These are phyloP conservation scores for Taxillus chinensis DNA, from an alignment of 164 flowering plant species.

Conservation along the genomic window DNA sequence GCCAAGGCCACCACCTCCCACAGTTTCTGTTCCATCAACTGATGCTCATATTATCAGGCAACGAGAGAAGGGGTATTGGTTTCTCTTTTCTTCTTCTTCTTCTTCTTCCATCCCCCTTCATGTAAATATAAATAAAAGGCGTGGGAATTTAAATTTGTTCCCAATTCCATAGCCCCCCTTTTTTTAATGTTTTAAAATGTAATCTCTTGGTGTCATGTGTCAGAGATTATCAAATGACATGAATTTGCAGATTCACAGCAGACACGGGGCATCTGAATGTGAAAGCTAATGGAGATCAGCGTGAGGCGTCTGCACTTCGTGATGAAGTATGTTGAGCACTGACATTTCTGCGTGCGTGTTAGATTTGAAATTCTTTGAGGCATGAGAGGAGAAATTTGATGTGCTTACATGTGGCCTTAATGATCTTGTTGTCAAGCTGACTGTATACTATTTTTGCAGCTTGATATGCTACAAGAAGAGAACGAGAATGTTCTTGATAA, in stretches of 20 bases:
- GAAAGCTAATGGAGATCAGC: slow-evolving; percentile 44
- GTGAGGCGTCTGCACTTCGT: slow-evolving; percentile 71
- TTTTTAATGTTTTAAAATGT: no score
- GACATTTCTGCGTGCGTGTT: not conserved
- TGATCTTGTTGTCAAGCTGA: not conserved
- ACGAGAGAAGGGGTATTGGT: slow-evolving; percentile 32
- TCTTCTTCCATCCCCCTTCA: no score
- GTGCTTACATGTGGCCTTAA: not conserved
- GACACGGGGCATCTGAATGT: slow-evolving; percentile 28
- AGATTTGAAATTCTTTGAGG: not conserved
- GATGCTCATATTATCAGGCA: slow-evolving; percentile 34
- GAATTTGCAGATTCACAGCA: slow-evolving; percentile 37
- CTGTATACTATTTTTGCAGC: not conserved
- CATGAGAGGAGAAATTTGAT: not conserved
- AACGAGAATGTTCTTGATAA: not conserved
- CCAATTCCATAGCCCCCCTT: no score
- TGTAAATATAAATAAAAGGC: not conserved
- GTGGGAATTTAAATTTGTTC: not conserved
- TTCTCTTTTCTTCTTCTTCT: not conserved
- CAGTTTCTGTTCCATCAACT: slow-evolving; percentile 30
- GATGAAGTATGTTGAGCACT: slow-evolving; percentile 60
- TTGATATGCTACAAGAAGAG: slow-evolving; percentile 2
- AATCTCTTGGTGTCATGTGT: no score
- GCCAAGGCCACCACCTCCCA: slow-evolving; percentile 29
- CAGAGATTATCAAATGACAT: not conserved